A percentile compares a stretch with the other conserved stretches of the same genome.
phyloP scores from a whole-genome alignment of 1,284 basidiomycete genomes.

The Cryptococcus sp. region DNA sequence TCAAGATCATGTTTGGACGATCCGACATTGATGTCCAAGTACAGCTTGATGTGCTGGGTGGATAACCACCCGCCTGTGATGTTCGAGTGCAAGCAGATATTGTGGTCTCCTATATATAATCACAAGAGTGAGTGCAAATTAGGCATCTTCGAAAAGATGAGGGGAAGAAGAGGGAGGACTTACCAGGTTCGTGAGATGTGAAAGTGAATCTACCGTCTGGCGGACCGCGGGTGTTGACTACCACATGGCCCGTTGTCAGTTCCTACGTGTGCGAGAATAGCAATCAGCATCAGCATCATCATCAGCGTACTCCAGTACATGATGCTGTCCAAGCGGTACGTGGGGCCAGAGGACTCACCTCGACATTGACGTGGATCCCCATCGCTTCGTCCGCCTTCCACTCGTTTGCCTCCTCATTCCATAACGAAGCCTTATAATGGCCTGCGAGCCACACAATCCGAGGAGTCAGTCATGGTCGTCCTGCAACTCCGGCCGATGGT shows the following conservation, averaged over 20 bases:
- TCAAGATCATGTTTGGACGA: conserved; percentile 77
- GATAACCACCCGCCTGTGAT: conserved; percentile 79
- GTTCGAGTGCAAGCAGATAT: conserved; percentile 91
- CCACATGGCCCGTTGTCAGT: conserved; percentile 46
- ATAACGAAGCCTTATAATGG: conserved; percentile 90
- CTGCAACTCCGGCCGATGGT: no score
- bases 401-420: conserved; percentile 70
- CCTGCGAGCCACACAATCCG: conserved; percentile 59
- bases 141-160: not conserved
- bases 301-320: not conserved
- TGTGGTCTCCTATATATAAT: conserved; percentile 72
- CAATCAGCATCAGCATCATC: not conserved
- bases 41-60: conserved; percentile 86
- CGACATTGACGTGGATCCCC: conserved; percentile 86
- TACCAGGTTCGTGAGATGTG: conserved; percentile 82
- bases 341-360: no score
- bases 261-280: conserved; percentile 26
- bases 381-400: conserved; percentile 77
- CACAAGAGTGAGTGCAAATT: not conserved
- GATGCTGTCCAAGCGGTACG: not conserved
- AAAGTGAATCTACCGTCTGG: conserved; percentile 93
- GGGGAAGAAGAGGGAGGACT: conserved; percentile 10
- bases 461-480: not conserved
- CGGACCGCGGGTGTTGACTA: conserved; percentile 86
- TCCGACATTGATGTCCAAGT: conserved; percentile 91